Evolutionary conservation across 129 eudicot species (phyloP).

Genomic region (Arctium minus): DNA sequence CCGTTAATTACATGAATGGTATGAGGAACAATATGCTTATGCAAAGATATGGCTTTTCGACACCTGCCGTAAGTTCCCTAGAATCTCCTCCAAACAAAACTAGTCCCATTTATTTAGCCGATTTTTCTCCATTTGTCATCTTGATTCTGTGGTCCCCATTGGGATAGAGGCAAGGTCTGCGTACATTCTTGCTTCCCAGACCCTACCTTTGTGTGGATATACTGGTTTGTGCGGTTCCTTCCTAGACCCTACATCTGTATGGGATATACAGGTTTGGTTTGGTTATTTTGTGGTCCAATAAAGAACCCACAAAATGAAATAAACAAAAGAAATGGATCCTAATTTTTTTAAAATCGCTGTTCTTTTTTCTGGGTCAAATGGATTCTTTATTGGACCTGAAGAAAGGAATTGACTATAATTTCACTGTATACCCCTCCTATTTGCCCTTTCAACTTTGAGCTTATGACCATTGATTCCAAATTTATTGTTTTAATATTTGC

Average conservation of each 20-base stretch:
- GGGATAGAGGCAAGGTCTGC: background rate
- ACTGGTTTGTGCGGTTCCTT: too few relatives aligned
- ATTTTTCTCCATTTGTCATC: background rate
- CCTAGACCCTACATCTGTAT: too few relatives aligned
- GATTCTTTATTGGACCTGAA: background rate
- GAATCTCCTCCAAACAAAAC: background rate
- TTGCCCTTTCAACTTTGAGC: background rate
- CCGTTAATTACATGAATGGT: conserved; percentile 73
- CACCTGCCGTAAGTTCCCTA: conserved; percentile 58
- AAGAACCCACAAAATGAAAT: background rate
- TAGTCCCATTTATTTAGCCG: background rate
- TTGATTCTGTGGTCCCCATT: background rate
- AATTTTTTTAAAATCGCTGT: background rate
- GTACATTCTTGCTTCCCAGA: too few relatives aligned
- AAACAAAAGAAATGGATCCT: background rate
- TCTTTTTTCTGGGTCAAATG: background rate
- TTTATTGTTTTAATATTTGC: conserved; percentile 23
- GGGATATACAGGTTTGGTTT: too few relatives aligned
- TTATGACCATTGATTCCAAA: background rate
- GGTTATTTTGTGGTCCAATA: too few relatives aligned
- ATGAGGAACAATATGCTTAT: conserved; percentile 70
- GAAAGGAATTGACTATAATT: background rate
- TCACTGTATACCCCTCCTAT: background rate
- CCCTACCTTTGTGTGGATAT: too few relatives aligned
- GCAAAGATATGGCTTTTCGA: conserved; percentile 96